Conservation (phyloP, 225 moss, liverwort and hornwort genomes). For the Pseudoscleropodium purum region DNA sequence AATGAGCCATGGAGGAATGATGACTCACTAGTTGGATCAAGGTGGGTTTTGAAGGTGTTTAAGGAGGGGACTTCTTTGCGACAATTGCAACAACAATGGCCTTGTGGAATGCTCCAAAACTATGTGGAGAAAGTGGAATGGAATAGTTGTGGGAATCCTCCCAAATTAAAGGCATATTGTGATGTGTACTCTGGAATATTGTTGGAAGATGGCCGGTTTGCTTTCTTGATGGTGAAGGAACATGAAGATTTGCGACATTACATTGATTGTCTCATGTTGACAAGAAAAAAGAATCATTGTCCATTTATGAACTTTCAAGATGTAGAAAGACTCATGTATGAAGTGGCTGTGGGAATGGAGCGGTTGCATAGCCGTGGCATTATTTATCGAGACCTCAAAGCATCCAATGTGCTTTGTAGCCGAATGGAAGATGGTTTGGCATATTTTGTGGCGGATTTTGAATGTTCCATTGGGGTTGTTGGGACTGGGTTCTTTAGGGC, state of each 20-base stretch:
- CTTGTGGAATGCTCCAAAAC: too few species aligned
- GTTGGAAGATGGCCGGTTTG: background rate
- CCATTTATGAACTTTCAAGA: fast-evolving
- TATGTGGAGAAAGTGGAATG: too few species aligned
- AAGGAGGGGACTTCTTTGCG: too few species aligned
- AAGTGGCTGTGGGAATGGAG: background rate
- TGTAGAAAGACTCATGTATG: background rate
- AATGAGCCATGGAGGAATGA: too few species aligned
- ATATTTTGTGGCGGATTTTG: background rate
- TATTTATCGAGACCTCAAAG: background rate
- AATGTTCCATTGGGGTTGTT: background rate
- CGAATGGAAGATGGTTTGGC: fast-evolving
- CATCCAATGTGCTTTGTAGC: background rate
- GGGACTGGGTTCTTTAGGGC: background rate
- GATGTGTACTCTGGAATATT: too few species aligned
- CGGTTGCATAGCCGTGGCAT: background rate
- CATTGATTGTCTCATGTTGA: fast-evolving
- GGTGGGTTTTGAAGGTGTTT: too few species aligned
- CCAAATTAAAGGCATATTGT: too few species aligned
- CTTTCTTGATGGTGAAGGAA: background rate
- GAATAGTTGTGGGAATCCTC: too few species aligned
- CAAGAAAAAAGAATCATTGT: fast-evolving
- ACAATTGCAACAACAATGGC: too few species aligned
- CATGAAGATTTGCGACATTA: fast-evolving
- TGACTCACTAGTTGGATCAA: too few species aligned